Base-by-base conservation (phyloP, 495 filamentous ascomycete species). In the Xylaria scruposa region DNA sequence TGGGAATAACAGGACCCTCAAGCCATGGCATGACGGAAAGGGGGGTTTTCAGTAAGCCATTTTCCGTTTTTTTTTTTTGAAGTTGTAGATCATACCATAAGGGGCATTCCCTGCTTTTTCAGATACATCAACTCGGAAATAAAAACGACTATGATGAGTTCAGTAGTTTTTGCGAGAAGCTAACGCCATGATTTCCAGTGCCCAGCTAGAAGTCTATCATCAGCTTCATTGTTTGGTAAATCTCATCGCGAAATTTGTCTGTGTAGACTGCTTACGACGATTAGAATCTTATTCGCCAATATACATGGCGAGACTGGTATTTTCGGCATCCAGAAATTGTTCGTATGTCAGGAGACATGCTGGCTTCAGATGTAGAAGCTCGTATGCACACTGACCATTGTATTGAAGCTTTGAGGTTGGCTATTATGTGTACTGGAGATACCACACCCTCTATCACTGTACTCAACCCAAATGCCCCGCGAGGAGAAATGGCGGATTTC, bases 1-100 rank as follows among this genome's bases (percentile, higher is more conserved):
- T 36, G 62, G 62, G 13, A 21, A 65, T 3, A 49, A 36, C 4
- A 65, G 19, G 17, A 65, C 62, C 12, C 62, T 65, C 0, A 65
- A 65, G 62, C 62, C 62, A 0, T 65, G 62, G 62, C 62, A 65
- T 49, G 62, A 65, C 12, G 62, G 62, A 12, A 65, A 65, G 49
- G 62, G 62, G 26, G 62, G 62, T n/a, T 65, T 8, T 21, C 62
- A 65, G 62, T 65, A 65, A 12, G 62, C 21, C 24, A 21, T 29
- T 36, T 36, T 13, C 36, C 1, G 1, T 3, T 3, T 10, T 36
- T 15, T 6, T 64, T 17, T 4, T 17, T 46, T 42, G 0, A 13
- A 2, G 38, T 42, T 42, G 2, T 10, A 42, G 7, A 8, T 38
- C 7, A 38, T 38, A 8, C 36, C 36, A 38, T 1, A 38, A 1